phyloP scores from a whole-genome alignment of 2,329 filamentous ascomycete genomes.

The Colletotrichum sp. region DNA sequence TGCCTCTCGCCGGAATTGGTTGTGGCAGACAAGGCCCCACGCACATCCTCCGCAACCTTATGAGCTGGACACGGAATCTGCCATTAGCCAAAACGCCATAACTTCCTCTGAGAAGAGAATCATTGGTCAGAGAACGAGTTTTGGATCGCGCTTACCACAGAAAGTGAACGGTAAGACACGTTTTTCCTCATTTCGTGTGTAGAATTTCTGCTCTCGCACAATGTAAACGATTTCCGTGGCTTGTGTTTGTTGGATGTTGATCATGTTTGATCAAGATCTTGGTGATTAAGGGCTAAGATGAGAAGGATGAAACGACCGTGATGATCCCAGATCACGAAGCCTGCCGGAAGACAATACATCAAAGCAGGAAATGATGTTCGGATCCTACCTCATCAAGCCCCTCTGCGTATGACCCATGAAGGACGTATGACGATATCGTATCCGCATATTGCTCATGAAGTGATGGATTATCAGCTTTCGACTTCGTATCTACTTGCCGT shows the following conservation, averaged over 20 bases:
- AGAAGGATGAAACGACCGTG: not conserved
- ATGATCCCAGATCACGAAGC: not conserved
- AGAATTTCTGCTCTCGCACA: not conserved
- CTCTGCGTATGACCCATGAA: not conserved
- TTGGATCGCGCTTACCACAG: not conserved
- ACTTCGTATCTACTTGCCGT: not conserved
- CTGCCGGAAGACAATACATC: not conserved
- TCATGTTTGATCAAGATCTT: conserved; percentile 2
- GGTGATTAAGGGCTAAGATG: not conserved
- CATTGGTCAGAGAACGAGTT: conserved; percentile 5
- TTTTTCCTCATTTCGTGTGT: not conserved
- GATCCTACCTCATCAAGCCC: not conserved
- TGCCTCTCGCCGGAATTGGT: conserved; percentile 8
- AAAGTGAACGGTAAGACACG: not conserved
- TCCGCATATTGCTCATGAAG: not conserved
- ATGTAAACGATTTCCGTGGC: not conserved
- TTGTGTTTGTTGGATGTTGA: not conserved
- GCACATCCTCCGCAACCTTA: not conserved
- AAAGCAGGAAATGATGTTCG: not conserved
- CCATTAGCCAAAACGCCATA: not conserved
- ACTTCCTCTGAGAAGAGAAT: not conserved
- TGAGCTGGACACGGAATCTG: not conserved
- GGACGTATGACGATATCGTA: not conserved
- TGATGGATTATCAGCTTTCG: not conserved
- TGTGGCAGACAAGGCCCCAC: not conserved